These are phyloP conservation scores for Bryum argenteum DNA, from an alignment of 225 moss, liverwort and hornwort species.

Conservation along the genomic window DNA sequence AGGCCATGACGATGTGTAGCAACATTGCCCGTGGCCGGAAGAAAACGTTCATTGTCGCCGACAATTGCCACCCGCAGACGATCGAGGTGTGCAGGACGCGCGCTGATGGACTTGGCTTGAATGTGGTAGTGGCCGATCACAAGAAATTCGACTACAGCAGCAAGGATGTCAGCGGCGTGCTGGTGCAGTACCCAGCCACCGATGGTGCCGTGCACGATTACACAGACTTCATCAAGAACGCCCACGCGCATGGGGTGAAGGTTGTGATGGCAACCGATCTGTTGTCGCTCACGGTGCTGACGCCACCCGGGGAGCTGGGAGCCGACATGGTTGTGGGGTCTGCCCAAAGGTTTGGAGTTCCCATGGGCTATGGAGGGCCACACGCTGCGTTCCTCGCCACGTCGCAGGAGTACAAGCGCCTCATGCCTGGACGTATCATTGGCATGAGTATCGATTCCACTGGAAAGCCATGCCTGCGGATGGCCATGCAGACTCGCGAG, in stretches of 20 bases:
- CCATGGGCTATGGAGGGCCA: constrained; percentile 95
- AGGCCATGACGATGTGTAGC: constrained; percentile 96
- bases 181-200: constrained; percentile 95
- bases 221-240: constrained; percentile 79
- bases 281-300: constrained; percentile 73
- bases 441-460: constrained; percentile 80
- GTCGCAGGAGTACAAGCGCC: constrained; percentile 96
- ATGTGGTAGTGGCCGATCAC: constrained; percentile 61
- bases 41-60: constrained; percentile 84
- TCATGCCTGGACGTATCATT: constrained; percentile 97
- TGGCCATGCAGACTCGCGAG: constrained; percentile 99
- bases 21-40: constrained; percentile 85
- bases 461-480: constrained; percentile 91
- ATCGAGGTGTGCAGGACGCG: constrained; percentile 89
- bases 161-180: constrained; percentile 89
- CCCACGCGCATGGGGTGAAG: constrained; percentile 89
- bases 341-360: constrained; percentile 96
- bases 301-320: constrained; percentile 91
- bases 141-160: constrained; percentile 78
- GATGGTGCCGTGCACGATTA: constrained; percentile 82
- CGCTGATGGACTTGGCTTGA: constrained; percentile 84
- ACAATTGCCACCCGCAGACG: constrained; percentile 93
- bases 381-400: constrained; percentile 98
- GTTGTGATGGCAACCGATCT: constrained; percentile 98
- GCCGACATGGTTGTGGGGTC: constrained; percentile 98